Conservation (phyloP, 495 filamentous ascomycete genomes). For the Mycothermus thermophilus region DNA sequence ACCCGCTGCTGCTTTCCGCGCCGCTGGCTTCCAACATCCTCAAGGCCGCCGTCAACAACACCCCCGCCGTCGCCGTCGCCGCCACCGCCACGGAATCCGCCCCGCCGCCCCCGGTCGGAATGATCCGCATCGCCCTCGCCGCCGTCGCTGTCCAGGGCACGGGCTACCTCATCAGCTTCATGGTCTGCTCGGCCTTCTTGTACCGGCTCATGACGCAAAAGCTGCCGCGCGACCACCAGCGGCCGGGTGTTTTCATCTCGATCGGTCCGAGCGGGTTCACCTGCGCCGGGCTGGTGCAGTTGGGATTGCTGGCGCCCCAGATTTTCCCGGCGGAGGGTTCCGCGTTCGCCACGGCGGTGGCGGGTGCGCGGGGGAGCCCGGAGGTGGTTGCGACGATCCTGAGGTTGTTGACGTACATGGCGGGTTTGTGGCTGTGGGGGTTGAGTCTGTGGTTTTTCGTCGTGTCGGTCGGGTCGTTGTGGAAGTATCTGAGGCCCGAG, state of each 20-base stretch:
- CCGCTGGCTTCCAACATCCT: conserved; percentile 59
- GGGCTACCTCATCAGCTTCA: conserved; percentile 70
- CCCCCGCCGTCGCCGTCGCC: background rate
- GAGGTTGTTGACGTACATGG: no score
- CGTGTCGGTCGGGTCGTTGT: conserved; percentile 60
- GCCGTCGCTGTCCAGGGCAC: conserved; percentile 67
- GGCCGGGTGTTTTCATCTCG: conserved; percentile 73
- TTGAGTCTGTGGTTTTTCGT: conserved; percentile 80
- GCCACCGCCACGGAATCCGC: no score
- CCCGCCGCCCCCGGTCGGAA: no score
- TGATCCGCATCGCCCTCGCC: conserved; percentile 44
- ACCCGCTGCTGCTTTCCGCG: conserved; percentile 68
- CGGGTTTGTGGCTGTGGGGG: conserved; percentile 72
- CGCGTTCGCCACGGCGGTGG: no score
- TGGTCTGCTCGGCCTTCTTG: conserved; percentile 76
- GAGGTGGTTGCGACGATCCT: no score
- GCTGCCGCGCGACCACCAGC: conserved; percentile 57
- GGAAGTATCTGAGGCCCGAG: conserved; percentile 46
- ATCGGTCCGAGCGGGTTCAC: conserved; percentile 75
- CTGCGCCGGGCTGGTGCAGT: conserved; percentile 44
- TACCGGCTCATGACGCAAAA: conserved; percentile 89
- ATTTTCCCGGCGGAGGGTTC: no score
- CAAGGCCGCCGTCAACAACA: conserved; percentile 24
- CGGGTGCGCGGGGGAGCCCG: no score
- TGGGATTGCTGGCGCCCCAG: background rate